phyloP scores from a whole-genome alignment of 2,329 filamentous ascomycete species.

The Mariannaea sp. region DNA sequence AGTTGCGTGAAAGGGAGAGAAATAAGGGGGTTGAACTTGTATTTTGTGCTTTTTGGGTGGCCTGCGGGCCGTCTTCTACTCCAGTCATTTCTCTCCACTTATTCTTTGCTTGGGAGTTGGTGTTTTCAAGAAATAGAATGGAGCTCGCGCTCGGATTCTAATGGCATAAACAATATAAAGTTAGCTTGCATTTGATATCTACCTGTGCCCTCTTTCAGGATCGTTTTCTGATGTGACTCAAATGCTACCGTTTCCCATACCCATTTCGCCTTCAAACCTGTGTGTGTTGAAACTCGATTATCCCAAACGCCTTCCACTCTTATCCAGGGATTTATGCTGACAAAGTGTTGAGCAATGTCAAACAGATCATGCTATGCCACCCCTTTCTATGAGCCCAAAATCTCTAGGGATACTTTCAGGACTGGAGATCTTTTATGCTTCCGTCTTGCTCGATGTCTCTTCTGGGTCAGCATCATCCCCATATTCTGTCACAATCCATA shows the following conservation, averaged over 20 bases:
- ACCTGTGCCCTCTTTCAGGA: not conserved
- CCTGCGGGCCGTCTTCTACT: too few species aligned
- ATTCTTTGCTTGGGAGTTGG: not conserved
- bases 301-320: not conserved
- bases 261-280: conserved; percentile 2
- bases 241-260: not conserved
- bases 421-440: not conserved
- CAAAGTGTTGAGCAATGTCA: conserved; percentile 15
- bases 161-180: conserved; percentile 3
- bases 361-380: not conserved
- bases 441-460: not conserved
- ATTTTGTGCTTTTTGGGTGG: not conserved
- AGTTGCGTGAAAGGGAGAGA: not conserved
- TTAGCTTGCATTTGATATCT: not conserved
- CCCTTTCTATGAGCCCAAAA: not conserved
- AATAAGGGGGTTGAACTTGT: not conserved
- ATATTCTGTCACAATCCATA: conserved; percentile 85
- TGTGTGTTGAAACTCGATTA: conserved; percentile 16
- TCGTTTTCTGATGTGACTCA: not conserved
- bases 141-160: conserved; percentile 22
- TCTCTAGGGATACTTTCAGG: not conserved
- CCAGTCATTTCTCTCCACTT: too few species aligned
- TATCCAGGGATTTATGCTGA: not conserved
- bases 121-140: conserved; percentile 8
- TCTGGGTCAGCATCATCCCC: conserved; percentile 61